A percentile compares a stretch with the other conserved stretches of the same genome.
Conservation (phyloP, 2,329 filamentous ascomycete genomes). For the Alternaria sp. region DNA sequence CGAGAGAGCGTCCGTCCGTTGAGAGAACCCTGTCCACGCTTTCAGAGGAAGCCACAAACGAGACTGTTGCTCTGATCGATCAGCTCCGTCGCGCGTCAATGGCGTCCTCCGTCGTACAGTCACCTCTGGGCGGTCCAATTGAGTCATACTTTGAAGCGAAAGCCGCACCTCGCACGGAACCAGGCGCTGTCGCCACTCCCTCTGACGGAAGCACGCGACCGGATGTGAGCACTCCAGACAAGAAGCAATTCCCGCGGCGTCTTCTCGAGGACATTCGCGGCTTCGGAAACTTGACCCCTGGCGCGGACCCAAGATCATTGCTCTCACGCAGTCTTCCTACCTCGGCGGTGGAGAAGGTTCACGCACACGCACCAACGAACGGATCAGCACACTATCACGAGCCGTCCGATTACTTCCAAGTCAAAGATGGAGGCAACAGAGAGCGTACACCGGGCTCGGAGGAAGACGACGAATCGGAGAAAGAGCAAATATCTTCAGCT, state of each 20-base stretch:
- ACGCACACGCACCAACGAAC: constrained; percentile 28
- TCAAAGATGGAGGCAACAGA: constrained; percentile 25
- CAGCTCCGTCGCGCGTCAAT: constrained; percentile 34
- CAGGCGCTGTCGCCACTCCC: constrained; percentile 8
- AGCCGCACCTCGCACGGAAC: constrained; percentile 20
- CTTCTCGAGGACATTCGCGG: constrained; percentile 66
- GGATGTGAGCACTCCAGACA: constrained; percentile 10
- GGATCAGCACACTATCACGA: constrained; percentile 29
- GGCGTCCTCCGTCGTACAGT: constrained; percentile 38
- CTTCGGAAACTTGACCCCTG: constrained; percentile 61
- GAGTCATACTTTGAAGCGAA: constrained; percentile 42
- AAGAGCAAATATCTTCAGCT: constrained; percentile 87
- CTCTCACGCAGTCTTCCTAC: constrained; percentile 61
- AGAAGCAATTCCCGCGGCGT: constrained; percentile 54
- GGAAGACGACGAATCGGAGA: constrained; percentile 68
- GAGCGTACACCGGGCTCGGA: constrained; percentile 50
- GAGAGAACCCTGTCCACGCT: constrained; percentile 38
- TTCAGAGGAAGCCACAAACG: constrained; percentile 36
- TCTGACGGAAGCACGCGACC: constrained; percentile 1
- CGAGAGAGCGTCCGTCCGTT: constrained; percentile 46
- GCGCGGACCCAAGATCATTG: constrained; percentile 55
- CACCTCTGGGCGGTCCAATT: constrained; percentile 27
- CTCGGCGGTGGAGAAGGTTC: constrained; percentile 46
- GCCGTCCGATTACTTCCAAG: constrained; percentile 42
- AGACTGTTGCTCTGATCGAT: constrained; percentile 24